Conservation (phyloP, 2,329 filamentous ascomycete species). For the Coleophoma crateriformis region DNA sequence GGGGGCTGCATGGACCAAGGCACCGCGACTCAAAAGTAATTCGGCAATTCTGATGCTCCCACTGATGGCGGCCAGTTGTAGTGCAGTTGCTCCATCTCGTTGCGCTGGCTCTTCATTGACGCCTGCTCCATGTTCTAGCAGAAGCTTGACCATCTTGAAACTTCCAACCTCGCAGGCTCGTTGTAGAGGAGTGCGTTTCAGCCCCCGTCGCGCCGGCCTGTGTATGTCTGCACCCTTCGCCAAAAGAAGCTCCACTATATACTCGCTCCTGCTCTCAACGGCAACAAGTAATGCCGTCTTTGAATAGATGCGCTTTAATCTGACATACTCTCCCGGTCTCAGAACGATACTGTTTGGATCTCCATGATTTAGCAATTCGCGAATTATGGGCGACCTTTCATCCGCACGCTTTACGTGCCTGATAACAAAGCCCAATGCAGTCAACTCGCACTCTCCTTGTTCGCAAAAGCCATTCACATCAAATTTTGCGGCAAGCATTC, state of each 20-base stretch:
- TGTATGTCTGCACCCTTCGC: neutral
- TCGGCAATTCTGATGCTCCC: neutral
- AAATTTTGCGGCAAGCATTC: neutral
- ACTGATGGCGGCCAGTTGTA: neutral
- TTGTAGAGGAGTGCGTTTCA: neutral
- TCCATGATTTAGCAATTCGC: neutral
- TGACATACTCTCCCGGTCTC: neutral
- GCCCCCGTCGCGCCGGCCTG: neutral
- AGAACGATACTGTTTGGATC: neutral
- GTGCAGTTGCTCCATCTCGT: neutral
- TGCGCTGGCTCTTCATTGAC: neutral
- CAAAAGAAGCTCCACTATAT: neutral
- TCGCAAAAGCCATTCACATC: neutral
- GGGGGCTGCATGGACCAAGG: constrained; percentile 4
- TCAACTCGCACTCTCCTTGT: neutral
- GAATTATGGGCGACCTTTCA: neutral
- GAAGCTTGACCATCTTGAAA: neutral
- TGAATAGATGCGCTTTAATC: no score
- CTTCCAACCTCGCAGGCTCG: neutral
- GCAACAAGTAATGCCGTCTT: neutral
- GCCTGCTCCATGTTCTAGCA: neutral
- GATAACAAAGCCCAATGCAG: neutral
- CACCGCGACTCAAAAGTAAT: neutral
- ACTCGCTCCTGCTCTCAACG: neutral
- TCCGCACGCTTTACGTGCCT: neutral